Conservation (phyloP, 768 basidiomycete species). For the Leccinum aurantiacum region DNA sequence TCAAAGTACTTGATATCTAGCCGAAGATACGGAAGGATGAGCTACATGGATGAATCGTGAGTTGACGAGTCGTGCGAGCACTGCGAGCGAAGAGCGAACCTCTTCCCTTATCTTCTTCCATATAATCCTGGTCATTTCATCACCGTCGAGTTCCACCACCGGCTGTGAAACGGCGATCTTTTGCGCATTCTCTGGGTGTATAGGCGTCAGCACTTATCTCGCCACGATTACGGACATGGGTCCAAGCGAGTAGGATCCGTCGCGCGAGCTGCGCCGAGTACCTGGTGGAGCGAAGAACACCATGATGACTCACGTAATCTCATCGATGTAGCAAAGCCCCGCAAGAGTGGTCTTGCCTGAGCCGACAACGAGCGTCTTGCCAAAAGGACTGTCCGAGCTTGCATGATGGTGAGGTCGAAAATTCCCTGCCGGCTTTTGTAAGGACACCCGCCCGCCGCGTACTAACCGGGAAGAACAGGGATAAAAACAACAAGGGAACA, state of each 20-base stretch:
- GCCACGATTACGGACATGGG: background rate
- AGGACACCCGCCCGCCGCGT: conserved; percentile 24
- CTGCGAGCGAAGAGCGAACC: conserved; percentile 44
- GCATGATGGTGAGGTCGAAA: conserved; percentile 14
- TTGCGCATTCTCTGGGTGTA: conserved; percentile 23
- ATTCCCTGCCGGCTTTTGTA: conserved; percentile 19
- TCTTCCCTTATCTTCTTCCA: conserved; percentile 98
- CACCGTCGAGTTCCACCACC: conserved; percentile 93
- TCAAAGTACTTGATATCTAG: conserved; percentile 99
- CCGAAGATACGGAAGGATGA: conserved; percentile 93
- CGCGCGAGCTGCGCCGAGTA: conserved; percentile 2
- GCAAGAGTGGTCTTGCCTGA: conserved; percentile 21
- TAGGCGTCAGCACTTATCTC: conserved; percentile 3
- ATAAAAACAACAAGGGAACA: conserved; percentile 12
- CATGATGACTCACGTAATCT: conserved; percentile 28
- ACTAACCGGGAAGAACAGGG: conserved; percentile 15
- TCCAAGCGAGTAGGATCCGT: background rate
- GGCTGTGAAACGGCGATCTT: conserved; percentile 87
- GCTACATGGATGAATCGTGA: conserved; percentile 45
- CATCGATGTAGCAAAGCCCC: conserved; percentile 31
- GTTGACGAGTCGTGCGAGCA: background rate
- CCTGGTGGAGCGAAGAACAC: background rate
- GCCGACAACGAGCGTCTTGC: conserved; percentile 28
- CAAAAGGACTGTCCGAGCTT: conserved; percentile 23
- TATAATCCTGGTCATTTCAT: conserved; percentile 99